Evolutionary conservation across 345 rosid species (phyloP), one percentile per base, ranked within the genome.

Genomic region (Streptanthus diversifolius): DNA sequence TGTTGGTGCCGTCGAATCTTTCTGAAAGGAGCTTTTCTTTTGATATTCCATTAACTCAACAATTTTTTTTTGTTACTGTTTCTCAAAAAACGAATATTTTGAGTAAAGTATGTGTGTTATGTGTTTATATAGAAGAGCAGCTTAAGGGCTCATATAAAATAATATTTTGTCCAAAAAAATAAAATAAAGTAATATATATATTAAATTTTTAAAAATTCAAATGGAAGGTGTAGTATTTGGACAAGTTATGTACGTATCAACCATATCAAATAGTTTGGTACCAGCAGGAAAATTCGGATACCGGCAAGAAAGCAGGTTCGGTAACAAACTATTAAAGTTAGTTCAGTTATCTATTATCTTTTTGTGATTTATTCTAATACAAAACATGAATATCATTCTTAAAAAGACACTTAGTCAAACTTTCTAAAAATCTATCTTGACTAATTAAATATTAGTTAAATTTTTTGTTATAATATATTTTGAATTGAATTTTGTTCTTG

Each of bases 261-360:
- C 72, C 67, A 25, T 45, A 74, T 66, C 59, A 64, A 65, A 66
- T 44, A 17, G 51, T 45, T 64, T 74, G 45, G 61, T 75, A 67
- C 52, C 33, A 66, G 52, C 53, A 59, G 33, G 61, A 29, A 9
- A 49, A 27, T 25, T 36, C 14, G 3, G 37, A 63, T 72, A 63
- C 96, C 54, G 13, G 54, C 45, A 72, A 63, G 43, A 8, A 52
- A 55, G 52, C 70, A 51, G 33, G 53, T 61, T 61, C 37, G 68
- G 17, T 30, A 21, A 57, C 56, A 52, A 18, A 36, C 10, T 21
- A 37, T 21, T 59, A 7, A 36, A 18, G 35, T 12, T 27, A 21
- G 17, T 7, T 40, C 44, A 17, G 6, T 37, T 24, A 57, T 18
- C 5, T 21, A 59, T 54, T 29, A 44, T 3, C 14, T 30, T 6